These are phyloP conservation scores for Globisporangium nunn DNA, from an alignment of 352 stramenopile genomes.

Conservation along the genomic window DNA sequence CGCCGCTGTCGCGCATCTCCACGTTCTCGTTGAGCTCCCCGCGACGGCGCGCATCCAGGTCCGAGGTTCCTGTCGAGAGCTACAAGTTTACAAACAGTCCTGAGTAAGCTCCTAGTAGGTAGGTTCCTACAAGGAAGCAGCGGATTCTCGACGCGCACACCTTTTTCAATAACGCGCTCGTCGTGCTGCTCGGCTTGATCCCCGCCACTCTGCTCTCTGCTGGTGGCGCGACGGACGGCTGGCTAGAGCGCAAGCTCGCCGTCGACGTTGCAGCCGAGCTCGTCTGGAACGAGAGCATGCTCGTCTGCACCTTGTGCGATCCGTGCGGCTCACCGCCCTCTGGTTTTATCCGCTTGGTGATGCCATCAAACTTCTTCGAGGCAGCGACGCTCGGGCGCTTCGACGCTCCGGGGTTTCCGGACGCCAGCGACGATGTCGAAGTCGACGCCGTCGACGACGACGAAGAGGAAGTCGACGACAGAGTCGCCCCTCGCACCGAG, in stretches of 20 bases:
- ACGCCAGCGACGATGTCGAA: background rate
- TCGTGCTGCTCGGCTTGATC: slow-evolving; percentile 1
- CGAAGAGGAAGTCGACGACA: background rate
- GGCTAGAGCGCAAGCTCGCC: slow-evolving; percentile 7
- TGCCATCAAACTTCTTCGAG: slow-evolving; percentile 17
- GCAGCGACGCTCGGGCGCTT: slow-evolving; percentile 7
- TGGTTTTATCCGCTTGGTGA: slow-evolving; percentile 36
- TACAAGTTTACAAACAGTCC: background rate
- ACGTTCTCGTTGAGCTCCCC: slow-evolving; percentile 16
- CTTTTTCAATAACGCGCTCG: slow-evolving; percentile 8
- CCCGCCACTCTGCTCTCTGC: background rate
- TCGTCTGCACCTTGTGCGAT: slow-evolving; percentile 57
- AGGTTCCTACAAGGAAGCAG: background rate
- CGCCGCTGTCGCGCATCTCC: slow-evolving; percentile 3
- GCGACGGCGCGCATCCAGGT: background rate
- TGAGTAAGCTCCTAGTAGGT: too few relatives aligned
- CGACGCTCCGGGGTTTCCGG: background rate
- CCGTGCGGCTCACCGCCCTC: slow-evolving; percentile 24
- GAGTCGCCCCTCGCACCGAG: background rate
- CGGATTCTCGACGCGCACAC: background rate
- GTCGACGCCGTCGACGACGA: background rate
- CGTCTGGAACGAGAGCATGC: slow-evolving; percentile 59
- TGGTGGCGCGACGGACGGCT: background rate
- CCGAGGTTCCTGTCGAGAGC: slow-evolving; percentile 4
- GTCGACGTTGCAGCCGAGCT: slow-evolving; percentile 8